phyloP scores from a whole-genome alignment of 2,329 filamentous ascomycete genomes.

The Epichloe bromicola region DNA sequence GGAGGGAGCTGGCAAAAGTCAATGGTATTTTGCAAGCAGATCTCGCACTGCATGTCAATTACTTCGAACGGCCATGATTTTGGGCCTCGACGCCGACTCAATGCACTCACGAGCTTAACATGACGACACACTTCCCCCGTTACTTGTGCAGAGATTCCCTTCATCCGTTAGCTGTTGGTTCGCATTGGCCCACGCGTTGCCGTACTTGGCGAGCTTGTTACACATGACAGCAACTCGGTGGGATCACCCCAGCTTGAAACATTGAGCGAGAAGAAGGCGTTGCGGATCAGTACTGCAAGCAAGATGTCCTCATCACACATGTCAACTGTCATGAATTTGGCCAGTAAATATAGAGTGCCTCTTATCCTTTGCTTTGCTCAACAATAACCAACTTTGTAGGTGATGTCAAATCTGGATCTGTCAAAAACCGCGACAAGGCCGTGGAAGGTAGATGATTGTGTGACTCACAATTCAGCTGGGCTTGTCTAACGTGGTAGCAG shows the following conservation, averaged over 20 bases:
- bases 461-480: background rate
- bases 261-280: background rate
- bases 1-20: background rate
- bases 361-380: conserved; percentile 6
- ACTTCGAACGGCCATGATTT: background rate
- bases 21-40: too few species aligned
- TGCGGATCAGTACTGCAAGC: background rate
- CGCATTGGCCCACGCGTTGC: background rate
- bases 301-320: conserved; percentile 21
- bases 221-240: background rate
- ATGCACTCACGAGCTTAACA: background rate
- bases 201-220: background rate
- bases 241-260: background rate
- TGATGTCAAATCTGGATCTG: conserved; percentile 20
- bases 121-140: background rate
- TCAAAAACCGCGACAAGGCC: conserved; percentile 27
- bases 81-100: background rate
- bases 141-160: background rate
- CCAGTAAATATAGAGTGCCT: conserved; percentile 14
- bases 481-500: conserved; percentile 11
- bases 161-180: background rate
- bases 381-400: conserved; percentile 12
- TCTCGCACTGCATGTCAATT: background rate
- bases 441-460: conserved; percentile 24
- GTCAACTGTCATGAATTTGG: conserved; percentile 21